Evolutionary conservation across 208 protist genomes (phyloP), one percentile per base, ranked within the genome.

Genomic region (Leishmania arabica): DNA sequence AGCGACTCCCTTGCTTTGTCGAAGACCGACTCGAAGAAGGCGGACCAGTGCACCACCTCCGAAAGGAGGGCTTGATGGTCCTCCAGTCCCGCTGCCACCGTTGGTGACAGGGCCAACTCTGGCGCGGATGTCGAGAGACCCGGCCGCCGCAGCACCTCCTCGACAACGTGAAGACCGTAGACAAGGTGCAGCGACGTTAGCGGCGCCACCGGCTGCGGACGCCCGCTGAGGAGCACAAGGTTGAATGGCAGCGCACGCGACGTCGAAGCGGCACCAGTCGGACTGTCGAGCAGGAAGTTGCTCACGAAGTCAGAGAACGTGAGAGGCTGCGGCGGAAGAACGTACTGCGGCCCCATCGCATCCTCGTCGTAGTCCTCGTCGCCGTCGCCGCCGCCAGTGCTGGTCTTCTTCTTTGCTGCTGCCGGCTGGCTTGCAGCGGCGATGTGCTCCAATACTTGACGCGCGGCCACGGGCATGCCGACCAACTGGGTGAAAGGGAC

Each of bases 11-110:
- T 86, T 7, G 83, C 79, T 49, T 70, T 53, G 77, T 92, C 89
- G 71, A 89, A 91, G 83, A 83, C 79, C 15, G 34, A 47, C 42
- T 75, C 65, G 64, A 92, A 92, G 80, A 92, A 91, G 60, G 31
- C 54, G 0, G 75, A 56, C 88, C 89, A 92, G 68, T 91, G 87
- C n/a, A 80, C 79, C 42, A 85, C 78, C 21, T 92, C 83, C 3
- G 70, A 85, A 45, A 85, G 42, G 42, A 86, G 72, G 34, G 79
- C 83, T 45, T 82, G 83, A 31, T 84, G 75, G 1, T 58, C 68
- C 53, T 86, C 83, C 9, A 84, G 72, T 6, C 75, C 69, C 21
- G 42, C 53, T 54, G 27, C 69, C 42, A 40, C 45, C 34, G 27
- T 34, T 7, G 75, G 60, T 21, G 56, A 49, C 31, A 15, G 8